Base-by-base conservation (phyloP, 2,329 filamentous ascomycete species). In the Dactylonectria macrodidyma region DNA sequence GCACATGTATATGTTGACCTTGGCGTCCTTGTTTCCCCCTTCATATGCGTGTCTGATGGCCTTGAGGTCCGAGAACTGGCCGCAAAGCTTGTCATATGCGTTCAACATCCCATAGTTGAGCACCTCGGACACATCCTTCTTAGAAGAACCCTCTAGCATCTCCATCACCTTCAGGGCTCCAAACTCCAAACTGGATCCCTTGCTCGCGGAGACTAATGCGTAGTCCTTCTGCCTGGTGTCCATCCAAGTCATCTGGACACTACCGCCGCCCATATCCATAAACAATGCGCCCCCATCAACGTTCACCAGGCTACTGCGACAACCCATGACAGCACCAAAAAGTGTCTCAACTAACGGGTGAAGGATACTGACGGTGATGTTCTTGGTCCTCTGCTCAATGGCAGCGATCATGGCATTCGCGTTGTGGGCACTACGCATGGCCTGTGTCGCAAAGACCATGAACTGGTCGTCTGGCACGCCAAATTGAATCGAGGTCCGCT, bases 381-480 rank as follows among this genome's bases (percentile, higher is more conserved):
- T 10, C 91, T 2, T 84, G 83, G 3, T 84, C 78, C 50, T 86
- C 84, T 22, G 16, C n/a, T 36, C 5, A 70, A 98, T 95, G 36
- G 87, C 85, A 0, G 82, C 78, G 2, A 93, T 85, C 81, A 96
- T 94, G 1, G 89, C 87, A 22, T 84, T 84, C 0, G 91, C 90
- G 76, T 98, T 98, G 65, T 88, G 81, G 6, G 95, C 94, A 26
- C 90, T 93, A 51, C 95, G 90, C 78, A 95, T 96, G 4, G 95
- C 95, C 80, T 97, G 95, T 0, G 95, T 98, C 22, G 95, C 95
- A 48, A 98, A 89, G 10, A 97, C 88, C 22, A 89, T 88, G 67
- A 95, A 88, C 70, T 95, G 90, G 38, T 81, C 73, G 1, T 84
- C 78, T 0, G 89, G 89, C 0, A 97, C 93, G 19, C 86, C 85